Percentiles rank a stretch among this genome's conserved stretches.
These are phyloP conservation scores for Capsicum rhomboideum DNA, from an alignment of 257 asterid species.

Conservation along the genomic window DNA sequence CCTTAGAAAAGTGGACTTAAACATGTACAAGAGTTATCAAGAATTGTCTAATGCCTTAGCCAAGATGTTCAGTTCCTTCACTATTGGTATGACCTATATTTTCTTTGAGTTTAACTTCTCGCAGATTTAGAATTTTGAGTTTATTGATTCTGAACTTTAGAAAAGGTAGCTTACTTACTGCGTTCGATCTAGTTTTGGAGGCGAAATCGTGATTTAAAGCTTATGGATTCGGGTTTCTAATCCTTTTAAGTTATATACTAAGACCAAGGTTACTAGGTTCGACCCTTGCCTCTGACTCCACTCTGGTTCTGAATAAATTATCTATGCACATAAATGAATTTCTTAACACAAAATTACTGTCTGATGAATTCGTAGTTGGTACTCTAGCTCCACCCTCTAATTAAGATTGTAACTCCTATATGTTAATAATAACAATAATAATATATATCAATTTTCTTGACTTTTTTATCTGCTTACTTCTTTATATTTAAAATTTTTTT, in stretches of 20 bases:
- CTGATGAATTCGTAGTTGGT: background rate
- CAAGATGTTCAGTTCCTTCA: constrained; percentile 33
- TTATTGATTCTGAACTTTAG: background rate
- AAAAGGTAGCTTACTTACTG: too few relatives aligned
- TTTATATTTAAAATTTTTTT: too few relatives aligned
- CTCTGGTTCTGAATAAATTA: background rate
- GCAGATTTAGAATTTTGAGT: background rate
- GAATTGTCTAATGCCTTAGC: constrained; percentile 28
- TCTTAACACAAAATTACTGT: background rate
- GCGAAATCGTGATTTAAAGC: too few relatives aligned
- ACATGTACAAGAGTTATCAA: constrained; percentile 25
- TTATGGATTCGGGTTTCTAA: too few relatives aligned
- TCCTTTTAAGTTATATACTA: too few relatives aligned
- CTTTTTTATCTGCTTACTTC: background rate
- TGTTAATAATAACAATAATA: background rate
- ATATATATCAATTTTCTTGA: background rate
- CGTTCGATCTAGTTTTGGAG: too few relatives aligned
- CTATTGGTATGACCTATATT: constrained; percentile 12
- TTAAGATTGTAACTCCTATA: background rate
- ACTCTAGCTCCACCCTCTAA: background rate
- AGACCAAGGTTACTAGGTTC: too few relatives aligned
- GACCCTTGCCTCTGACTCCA: too few relatives aligned
- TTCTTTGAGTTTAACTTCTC: background rate
- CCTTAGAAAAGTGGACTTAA: constrained; percentile 34
- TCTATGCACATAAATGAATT: background rate